Evolutionary conservation across 2,329 filamentous ascomycete genomes (phyloP).

Genomic region (Sclerotinia subarctica): DNA sequence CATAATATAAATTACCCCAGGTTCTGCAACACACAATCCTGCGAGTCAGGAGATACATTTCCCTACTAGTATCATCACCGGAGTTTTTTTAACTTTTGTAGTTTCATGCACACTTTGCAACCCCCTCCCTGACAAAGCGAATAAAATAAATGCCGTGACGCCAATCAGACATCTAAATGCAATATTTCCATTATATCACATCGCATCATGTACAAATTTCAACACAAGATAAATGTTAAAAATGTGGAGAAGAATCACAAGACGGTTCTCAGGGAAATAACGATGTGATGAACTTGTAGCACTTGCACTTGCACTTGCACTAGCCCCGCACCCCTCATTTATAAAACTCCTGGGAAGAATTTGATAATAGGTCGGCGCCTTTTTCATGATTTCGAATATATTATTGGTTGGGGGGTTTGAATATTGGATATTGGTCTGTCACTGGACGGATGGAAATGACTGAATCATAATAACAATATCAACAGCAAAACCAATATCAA

Average conservation of each 20-base stretch:
- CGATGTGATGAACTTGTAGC: constrained; percentile 1
- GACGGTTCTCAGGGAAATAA: not conserved
- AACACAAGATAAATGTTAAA: not conserved
- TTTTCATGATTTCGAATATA: not conserved
- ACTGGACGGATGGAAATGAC: constrained; percentile 10
- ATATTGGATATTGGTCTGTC: not conserved
- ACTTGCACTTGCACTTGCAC: not conserved
- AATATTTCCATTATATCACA: not conserved
- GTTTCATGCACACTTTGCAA: not conserved
- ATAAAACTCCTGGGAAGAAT: not conserved
- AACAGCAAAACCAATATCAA: not conserved
- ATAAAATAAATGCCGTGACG: not conserved
- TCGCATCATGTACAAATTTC: not conserved
- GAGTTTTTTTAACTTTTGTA: not conserved
- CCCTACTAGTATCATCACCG: constrained; percentile 1
- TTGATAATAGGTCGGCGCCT: not conserved
- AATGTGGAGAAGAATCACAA: constrained; percentile 9
- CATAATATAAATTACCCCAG: not conserved
- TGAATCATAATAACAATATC: not conserved
- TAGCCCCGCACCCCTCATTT: constrained; percentile 4
- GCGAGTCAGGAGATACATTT: constrained; percentile 7
- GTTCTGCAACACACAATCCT: not conserved
- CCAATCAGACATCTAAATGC: constrained; percentile 9
- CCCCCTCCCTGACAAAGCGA: not conserved
- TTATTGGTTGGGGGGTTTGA: not conserved